A percentile compares a stretch with the other conserved stretches of the same genome.
These are phyloP conservation scores for Heimioporus punctisporus DNA, from an alignment of 1,284 basidiomycete species.

Conservation along the genomic window DNA sequence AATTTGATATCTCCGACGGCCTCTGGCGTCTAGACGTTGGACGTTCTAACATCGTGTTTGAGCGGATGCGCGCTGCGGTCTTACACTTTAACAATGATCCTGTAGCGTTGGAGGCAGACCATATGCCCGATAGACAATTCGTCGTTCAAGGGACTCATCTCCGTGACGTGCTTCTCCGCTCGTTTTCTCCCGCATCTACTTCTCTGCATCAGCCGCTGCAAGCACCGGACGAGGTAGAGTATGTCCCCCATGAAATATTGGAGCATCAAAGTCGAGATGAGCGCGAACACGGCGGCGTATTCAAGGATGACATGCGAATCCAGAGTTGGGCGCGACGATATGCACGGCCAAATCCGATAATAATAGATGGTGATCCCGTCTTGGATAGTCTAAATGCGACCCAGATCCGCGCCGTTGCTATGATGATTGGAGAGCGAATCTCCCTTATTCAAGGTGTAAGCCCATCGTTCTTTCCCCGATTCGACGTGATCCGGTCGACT, in stretches of 20 bases:
- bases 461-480: constrained; percentile 8
- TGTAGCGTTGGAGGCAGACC: constrained; percentile 37
- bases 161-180: constrained; percentile 64
- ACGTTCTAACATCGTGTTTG: constrained; percentile 64
- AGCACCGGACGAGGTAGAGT: constrained; percentile 37
- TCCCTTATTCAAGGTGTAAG: constrained; percentile 89
- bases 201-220: constrained; percentile 34
- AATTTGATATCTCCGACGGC: constrained; percentile 48
- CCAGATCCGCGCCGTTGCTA: constrained; percentile 85
- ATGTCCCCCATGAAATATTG: constrained; percentile 34
- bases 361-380: constrained; percentile 81
- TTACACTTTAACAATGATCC: constrained; percentile 61
- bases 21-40: constrained; percentile 80
- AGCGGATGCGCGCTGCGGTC: constrained; percentile 75
- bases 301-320: constrained; percentile 71
- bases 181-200: constrained; percentile 41
- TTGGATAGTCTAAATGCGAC: constrained; percentile 70
- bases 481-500: constrained; percentile 2
- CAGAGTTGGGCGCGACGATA: constrained; percentile 79
- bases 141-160: constrained; percentile 71
- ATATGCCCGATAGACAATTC: constrained; percentile 41
- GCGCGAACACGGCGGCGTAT: constrained; percentile 45
- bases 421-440: constrained; percentile 81
- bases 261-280: constrained; percentile 36
- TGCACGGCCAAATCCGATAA: constrained; percentile 59